These are phyloP conservation scores for Solanum verrucosum DNA, from an alignment of 257 asterid species.

Conservation along the genomic window DNA sequence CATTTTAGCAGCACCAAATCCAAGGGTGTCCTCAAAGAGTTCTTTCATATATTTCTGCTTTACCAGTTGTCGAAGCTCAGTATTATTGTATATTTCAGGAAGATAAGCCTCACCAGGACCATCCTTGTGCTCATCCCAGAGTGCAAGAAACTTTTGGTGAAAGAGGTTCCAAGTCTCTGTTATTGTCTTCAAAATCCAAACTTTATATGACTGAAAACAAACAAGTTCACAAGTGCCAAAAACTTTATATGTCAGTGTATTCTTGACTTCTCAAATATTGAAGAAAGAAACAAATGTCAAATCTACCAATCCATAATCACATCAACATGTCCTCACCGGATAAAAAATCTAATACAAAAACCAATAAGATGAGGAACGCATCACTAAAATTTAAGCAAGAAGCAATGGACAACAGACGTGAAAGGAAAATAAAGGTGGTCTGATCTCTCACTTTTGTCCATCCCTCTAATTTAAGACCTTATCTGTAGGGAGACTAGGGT, in stretches of 20 bases:
- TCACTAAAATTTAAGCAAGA: background rate
- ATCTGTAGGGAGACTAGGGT: background rate
- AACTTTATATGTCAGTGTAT: background rate
- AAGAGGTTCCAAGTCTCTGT: constrained; percentile 88
- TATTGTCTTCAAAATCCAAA: constrained; percentile 79
- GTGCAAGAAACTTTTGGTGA: constrained; percentile 57
- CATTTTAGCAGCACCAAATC: constrained; percentile 98
- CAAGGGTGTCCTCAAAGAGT: constrained; percentile 74
- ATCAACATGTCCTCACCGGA: background rate
- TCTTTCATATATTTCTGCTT: constrained; percentile 65
- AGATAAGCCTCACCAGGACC: constrained; percentile 98
- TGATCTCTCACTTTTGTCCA: background rate
- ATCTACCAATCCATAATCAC: background rate
- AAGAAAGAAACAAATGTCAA: background rate
- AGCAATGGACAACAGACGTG: background rate
- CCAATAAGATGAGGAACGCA: background rate
- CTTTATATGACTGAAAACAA: constrained; percentile 49
- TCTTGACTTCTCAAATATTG: background rate
- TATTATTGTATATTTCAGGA: constrained; percentile 61
- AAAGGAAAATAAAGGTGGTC: background rate
- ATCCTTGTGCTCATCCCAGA: constrained; percentile 85
- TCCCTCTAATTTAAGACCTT: background rate
- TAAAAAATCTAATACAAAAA: background rate
- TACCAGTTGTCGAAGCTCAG: constrained; percentile 47
- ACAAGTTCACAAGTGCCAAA: background rate